These are phyloP conservation scores for Apiotrichum gracile DNA, from an alignment of 1,284 basidiomycete genomes.

Conservation along the genomic window DNA sequence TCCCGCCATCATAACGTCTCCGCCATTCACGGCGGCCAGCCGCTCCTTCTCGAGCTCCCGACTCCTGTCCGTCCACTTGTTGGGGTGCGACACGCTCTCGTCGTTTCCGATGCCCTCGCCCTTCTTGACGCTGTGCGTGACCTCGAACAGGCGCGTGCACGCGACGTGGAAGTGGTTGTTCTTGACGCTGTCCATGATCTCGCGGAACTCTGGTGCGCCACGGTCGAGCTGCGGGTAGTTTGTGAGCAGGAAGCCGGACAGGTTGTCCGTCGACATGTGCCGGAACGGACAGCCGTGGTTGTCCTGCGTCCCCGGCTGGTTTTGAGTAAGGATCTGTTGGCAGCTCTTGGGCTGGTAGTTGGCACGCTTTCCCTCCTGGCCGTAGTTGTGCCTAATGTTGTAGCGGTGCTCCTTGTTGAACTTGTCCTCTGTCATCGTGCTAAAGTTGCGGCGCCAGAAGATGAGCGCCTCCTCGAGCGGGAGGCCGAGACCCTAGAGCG, in stretches of 20 bases:
- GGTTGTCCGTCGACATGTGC: slow-evolving; percentile 78
- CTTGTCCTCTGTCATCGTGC: slow-evolving; percentile 77
- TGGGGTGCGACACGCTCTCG: slow-evolving; percentile 91
- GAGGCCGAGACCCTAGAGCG: slow-evolving; percentile 72
- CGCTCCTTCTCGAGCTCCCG: slow-evolving; percentile 48
- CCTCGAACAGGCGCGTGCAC: slow-evolving; percentile 93
- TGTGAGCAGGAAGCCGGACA: slow-evolving; percentile 69
- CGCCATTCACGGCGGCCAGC: not conserved
- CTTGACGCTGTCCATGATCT: slow-evolving; percentile 79
- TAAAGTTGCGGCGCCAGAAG: slow-evolving; percentile 90
- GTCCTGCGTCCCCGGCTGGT: slow-evolving; percentile 67
- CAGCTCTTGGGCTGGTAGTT: slow-evolving; percentile 97
- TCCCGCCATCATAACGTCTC: no score
- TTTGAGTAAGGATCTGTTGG: slow-evolving; percentile 74
- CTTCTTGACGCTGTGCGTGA: slow-evolving; percentile 86
- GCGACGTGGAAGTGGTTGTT: slow-evolving; percentile 86
- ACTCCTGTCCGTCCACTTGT: slow-evolving; percentile 60
- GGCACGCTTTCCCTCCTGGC: slow-evolving; percentile 85
- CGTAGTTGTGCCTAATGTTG: slow-evolving; percentile 94
- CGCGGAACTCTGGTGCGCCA: slow-evolving; percentile 70
- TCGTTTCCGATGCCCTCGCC: slow-evolving; percentile 75
- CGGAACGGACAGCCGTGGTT: slow-evolving; percentile 93
- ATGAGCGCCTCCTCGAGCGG: slow-evolving; percentile 89
- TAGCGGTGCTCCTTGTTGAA: slow-evolving; percentile 99
- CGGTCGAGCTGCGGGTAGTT: slow-evolving; percentile 57